A percentile compares a stretch with the other conserved stretches of the same genome.
Evolutionary conservation across 495 filamentous ascomycete species (phyloP).

Genomic region (Rhypophila decipiens): DNA sequence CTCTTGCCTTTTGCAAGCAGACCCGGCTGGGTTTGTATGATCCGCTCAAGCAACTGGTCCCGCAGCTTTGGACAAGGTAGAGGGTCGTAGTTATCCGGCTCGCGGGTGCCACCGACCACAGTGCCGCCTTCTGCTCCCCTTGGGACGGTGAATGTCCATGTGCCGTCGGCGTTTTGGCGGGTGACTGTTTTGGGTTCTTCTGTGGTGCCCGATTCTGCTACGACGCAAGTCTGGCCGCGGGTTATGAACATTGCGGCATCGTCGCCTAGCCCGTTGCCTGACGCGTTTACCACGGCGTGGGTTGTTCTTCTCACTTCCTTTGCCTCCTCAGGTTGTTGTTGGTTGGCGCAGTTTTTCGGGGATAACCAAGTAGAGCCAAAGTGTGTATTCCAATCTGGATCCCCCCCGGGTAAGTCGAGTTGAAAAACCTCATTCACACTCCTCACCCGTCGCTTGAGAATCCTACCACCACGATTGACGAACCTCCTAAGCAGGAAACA

Average conservation of each 20-base stretch:
- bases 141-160: conserved; percentile 56
- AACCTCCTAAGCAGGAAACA: conserved; percentile 49
- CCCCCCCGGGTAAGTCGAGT: neutral
- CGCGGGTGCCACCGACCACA: conserved; percentile 58
- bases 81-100: conserved; percentile 50
- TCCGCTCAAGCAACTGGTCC: conserved; percentile 37
- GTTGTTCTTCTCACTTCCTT: conserved; percentile 13
- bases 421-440: conserved; percentile 42
- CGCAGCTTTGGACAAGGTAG: conserved; percentile 41
- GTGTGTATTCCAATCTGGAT: neutral
- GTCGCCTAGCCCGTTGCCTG: conserved; percentile 50
- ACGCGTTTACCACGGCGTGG: conserved; percentile 52
- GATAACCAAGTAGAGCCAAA: too few species aligned
- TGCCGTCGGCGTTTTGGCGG: conserved; percentile 51
- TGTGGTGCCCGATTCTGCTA: conserved; percentile 30
- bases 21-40: conserved; percentile 31
- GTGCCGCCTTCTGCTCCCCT: conserved; percentile 54
- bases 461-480: conserved; percentile 40
- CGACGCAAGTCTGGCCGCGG: conserved; percentile 42
- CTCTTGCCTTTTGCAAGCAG: conserved; percentile 23
- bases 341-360: too few species aligned
- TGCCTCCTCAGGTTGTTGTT: too few species aligned
- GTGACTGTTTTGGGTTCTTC: too few species aligned
- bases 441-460: conserved; percentile 36
- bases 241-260: conserved; percentile 52